Percentiles rank a stretch among this genome's conserved stretches.
Conservation (phyloP, 139 green algal species). For the Chlorella sp. region DNA sequence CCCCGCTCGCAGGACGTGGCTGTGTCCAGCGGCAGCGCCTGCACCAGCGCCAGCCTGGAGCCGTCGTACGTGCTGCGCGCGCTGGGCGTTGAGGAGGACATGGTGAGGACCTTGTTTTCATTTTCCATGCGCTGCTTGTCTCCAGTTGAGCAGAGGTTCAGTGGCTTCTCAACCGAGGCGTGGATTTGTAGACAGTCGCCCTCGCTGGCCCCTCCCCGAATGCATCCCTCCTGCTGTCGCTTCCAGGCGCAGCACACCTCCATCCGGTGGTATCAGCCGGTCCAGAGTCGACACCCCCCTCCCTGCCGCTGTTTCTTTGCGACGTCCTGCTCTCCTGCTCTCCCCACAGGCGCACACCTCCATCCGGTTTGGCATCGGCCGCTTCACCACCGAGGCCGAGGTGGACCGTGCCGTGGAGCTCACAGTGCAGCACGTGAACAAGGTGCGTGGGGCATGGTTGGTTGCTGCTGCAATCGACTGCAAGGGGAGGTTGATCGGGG, state of each 20-base stretch:
- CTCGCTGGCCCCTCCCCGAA: too few species aligned
- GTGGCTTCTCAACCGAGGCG: too few species aligned
- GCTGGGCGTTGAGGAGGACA: constrained; percentile 98
- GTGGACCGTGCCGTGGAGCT: constrained; percentile 84
- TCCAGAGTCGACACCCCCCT: constrained; percentile 53
- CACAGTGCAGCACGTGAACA: constrained; percentile 93
- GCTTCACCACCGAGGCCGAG: constrained; percentile 96
- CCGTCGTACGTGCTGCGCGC: constrained; percentile 97
- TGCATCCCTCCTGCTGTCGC: too few species aligned
- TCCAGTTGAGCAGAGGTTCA: too few species aligned
- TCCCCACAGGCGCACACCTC: constrained; percentile 21
- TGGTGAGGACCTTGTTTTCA: constrained; percentile 95
- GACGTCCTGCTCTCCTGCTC: background rate
- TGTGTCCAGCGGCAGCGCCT: constrained; percentile 91
- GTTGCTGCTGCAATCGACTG: too few species aligned
- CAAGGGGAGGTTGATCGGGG: background rate
- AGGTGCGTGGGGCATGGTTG: constrained; percentile 38
- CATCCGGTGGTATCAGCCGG: background rate
- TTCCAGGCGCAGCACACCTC: too few species aligned
- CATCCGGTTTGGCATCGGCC: constrained; percentile 33
- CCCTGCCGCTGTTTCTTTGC: too few species aligned
- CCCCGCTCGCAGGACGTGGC: constrained; percentile 78
- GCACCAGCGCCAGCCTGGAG: constrained; percentile 96
- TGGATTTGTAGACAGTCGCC: too few species aligned
- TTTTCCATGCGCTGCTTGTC: too few species aligned